phyloP scores from a whole-genome alignment of 306 rosid species.

The cucumber (Cucumis sativus) region Cucumber_9930_V3 NC_026661.2:18054501-18055000 shows the following conservation, averaged over 20 bases:
- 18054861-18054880: not conserved
- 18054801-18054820: conserved; percentile 71
- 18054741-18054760: conserved; percentile 88
- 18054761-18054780: conserved; percentile 95
- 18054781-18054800: conserved; percentile 96
- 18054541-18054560: conserved; percentile 79
- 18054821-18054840: not conserved
- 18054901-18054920: not conserved
- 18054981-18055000: conserved; percentile 92
- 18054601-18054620: not conserved
- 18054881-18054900: not conserved
- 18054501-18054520: conserved; percentile 28
- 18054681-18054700: not conserved
- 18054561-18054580: conserved; percentile 23
- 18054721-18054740: conserved; percentile 51
- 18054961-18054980: conserved; percentile 38
- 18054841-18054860: not conserved
- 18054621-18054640: not conserved
- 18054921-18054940: not conserved
- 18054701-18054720: not conserved
- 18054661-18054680: not conserved
- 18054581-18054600: not conserved
- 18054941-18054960: not conserved
- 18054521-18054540: conserved; percentile 58
- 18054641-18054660: not conserved